These are phyloP conservation scores for Dimargaris cristalligena DNA, from an alignment of 192 early-diverging fungal species.

Conservation along the genomic window DNA sequence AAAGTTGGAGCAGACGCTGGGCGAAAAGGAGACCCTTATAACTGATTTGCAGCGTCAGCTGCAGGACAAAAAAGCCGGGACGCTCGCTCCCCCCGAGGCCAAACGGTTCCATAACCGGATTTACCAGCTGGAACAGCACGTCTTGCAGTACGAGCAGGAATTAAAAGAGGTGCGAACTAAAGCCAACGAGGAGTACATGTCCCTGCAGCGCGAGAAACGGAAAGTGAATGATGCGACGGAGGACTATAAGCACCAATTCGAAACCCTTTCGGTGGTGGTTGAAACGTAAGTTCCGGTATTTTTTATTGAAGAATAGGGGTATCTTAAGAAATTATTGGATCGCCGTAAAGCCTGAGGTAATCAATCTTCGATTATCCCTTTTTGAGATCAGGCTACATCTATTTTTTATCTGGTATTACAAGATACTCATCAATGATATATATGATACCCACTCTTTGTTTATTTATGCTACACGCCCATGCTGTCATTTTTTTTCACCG, in stretches of 20 bases:
- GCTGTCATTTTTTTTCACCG: background rate
- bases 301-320: background rate
- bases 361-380: too few relatives aligned
- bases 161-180: conserved; percentile 5
- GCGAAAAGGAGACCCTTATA: background rate
- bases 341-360: too few relatives aligned
- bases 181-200: conserved; percentile 1
- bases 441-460: too few relatives aligned
- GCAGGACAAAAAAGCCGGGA: background rate
- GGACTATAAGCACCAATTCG: background rate
- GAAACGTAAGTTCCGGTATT: background rate
- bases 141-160: conserved; percentile 5
- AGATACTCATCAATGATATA: too few relatives aligned
- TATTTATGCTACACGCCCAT: too few relatives aligned
- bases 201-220: background rate
- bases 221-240: background rate
- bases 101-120: background rate
- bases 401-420: too few relatives aligned
- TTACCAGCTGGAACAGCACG: conserved; percentile 9
- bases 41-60: background rate
- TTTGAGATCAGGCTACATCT: too few relatives aligned
- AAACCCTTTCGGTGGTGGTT: background rate
- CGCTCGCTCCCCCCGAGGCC: background rate
- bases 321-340: background rate
- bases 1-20: background rate